phyloP scores from a whole-genome alignment of 2,329 filamentous ascomycete species.

The Fonsecaea nubica region DNA sequence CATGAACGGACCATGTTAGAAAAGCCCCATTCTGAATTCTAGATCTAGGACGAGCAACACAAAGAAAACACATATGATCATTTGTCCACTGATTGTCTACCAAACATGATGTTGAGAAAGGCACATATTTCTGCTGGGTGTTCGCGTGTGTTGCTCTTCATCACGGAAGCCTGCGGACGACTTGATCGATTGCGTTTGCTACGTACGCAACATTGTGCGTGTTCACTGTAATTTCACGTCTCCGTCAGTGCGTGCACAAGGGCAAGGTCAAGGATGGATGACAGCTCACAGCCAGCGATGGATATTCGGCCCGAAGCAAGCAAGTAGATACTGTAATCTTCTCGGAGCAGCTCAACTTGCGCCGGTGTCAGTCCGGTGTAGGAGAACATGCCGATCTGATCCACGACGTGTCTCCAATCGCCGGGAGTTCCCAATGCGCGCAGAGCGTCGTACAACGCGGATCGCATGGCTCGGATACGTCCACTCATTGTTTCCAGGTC shows the following conservation, averaged over 20 bases:
- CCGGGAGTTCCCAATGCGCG: constrained; percentile 40
- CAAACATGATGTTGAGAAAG: no score
- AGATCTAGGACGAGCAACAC: no score
- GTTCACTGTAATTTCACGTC: constrained; percentile 62
- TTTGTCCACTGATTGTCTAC: no score
- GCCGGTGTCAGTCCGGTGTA: constrained; percentile 46
- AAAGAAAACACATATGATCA: no score
- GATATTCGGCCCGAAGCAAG: constrained; percentile 45
- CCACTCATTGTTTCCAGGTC: constrained; percentile 47
- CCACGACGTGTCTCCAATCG: constrained; percentile 44
- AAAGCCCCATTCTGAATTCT: no score
- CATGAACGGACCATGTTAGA: no score
- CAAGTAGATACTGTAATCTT: constrained; percentile 48
- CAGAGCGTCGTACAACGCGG: constrained; percentile 40
- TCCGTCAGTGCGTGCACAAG: not conserved
- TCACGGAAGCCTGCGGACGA: constrained; percentile 60
- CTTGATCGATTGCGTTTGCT: constrained; percentile 76
- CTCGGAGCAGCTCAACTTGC: constrained; percentile 44
- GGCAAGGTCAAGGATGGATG: not conserved
- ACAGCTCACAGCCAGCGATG: constrained; percentile 40
- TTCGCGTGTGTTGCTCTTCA: not conserved
- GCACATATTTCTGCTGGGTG: no score
- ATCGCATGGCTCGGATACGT: constrained; percentile 46
- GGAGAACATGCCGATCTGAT: constrained; percentile 52
- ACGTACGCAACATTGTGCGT: constrained; percentile 91